phyloP scores from a whole-genome alignment of 495 filamentous ascomycete genomes.

The Penicillium lividum region DNA sequence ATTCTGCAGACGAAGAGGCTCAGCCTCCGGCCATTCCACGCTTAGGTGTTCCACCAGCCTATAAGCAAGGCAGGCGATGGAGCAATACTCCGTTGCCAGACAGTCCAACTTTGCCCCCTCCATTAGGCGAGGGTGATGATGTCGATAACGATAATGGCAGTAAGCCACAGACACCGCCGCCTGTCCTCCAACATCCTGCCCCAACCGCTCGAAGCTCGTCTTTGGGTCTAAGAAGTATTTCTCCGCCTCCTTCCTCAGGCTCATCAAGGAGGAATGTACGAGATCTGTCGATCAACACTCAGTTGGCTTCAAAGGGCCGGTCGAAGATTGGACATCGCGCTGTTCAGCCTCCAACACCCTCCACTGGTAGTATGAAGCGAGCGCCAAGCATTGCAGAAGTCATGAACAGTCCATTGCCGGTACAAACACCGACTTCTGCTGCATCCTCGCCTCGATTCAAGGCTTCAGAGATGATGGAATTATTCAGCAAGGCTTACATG shows the following conservation, averaged over 20 bases:
- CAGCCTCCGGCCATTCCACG: slow-evolving; percentile 21
- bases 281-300: slow-evolving; percentile 47
- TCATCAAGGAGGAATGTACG: slow-evolving; percentile 41
- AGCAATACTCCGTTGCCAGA: slow-evolving; percentile 44
- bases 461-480: slow-evolving; percentile 45
- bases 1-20: slow-evolving; percentile 14
- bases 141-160: slow-evolving; percentile 1
- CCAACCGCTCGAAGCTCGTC: slow-evolving; percentile 19
- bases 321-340: slow-evolving; percentile 41
- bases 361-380: slow-evolving; percentile 23
- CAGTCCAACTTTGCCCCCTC: slow-evolving; percentile 41
- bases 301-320: slow-evolving; percentile 35
- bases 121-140: slow-evolving; percentile 11
- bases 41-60: slow-evolving; percentile 39
- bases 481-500: slow-evolving; percentile 43
- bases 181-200: slow-evolving; percentile 11
- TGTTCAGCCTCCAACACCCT: slow-evolving; percentile 47
- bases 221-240: slow-evolving; percentile 14
- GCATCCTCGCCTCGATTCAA: slow-evolving; percentile 32
- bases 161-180: slow-evolving; percentile 4
- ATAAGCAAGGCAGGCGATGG: slow-evolving; percentile 41
- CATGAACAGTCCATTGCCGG: slow-evolving; percentile 45
- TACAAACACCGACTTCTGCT: slow-evolving; percentile 23
- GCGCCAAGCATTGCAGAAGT: slow-evolving; percentile 47
- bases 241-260: slow-evolving; percentile 23